Evolutionary conservation across 192 early-diverging fungal species (phyloP), one percentile per base, ranked within the genome.

Genomic region (Kickxella alabastrina): DNA sequence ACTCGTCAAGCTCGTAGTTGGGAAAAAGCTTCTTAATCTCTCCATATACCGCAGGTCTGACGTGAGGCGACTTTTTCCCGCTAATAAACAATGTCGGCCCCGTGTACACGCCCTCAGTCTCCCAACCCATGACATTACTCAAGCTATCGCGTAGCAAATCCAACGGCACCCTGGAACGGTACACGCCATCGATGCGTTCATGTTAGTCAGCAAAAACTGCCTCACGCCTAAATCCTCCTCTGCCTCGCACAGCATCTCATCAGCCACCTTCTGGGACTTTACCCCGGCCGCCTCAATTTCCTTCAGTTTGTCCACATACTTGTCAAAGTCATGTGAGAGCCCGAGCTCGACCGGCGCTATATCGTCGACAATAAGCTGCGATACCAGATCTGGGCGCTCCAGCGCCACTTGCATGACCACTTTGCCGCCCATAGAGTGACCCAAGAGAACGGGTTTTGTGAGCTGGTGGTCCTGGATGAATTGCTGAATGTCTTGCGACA

Each of bases 341-440:
- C 53, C 62, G 5, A 79, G 40, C 4, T 61, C 45, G 3, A 74
- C 53, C 3, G 87, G 86, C 4, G 86, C 82, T 65, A 83, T 83
- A 40, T 92, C 87, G n/a, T 87, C 84, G 13, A 85, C 83, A 6
- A 88, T 65, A 6, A 88, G 52, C 26, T 78, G 77, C n/a, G 68
- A 67, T 15, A 89, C 61, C 8, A 62, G 43, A 17, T 70, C 63
- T 1, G 79, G 74, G 1, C 66, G 62, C 23, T 66, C 66, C 27
- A 89, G 51, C 3, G 86, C 85, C n/a, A 86, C 47, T 21, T 54
- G 68, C 85, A 92, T 89, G 0, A 81, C 86, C 9, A 82, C 83
- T 43, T 87, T 92, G 29, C 87, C 87, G 41, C 87, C 89, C 92
- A 96, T 95, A 6, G 90, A 92, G 53, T 98, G 95, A 10, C 93